Base-by-base conservation (phyloP, 148 eudicot genomes). In the Drosera capensis region DNA sequence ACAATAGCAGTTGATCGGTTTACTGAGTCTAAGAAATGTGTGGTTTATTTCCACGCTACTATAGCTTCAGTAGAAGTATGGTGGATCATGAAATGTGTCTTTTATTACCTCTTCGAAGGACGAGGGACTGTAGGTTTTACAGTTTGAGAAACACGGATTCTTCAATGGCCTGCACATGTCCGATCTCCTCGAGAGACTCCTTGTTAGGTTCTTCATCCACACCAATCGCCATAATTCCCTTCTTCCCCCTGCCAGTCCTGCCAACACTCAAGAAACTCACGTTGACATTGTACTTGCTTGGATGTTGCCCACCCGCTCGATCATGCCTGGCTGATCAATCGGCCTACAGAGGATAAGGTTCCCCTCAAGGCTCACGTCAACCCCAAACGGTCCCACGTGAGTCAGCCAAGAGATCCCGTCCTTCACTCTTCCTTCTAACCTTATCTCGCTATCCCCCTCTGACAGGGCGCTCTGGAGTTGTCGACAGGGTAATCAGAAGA, bases 171-270 rank as follows among this genome's bases (percentile, higher is more conserved):
- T 78, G 57, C 4, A 86, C 75, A 20, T 82, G 63, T 1, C 96
- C 96, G 16, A 86, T 86, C 63, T 69, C 69, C 52, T 67, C 66
- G 28, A 78, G 73, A 6, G 82, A 63, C 19, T 68, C 77, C 46
- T 49, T 61, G 5, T 64, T 62, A 1, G 96, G 94, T 48, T 73
- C 74, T 49, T 86, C 94, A 42, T 86, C 96, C 1, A 86, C 94
- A 19, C 88, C 96, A n/a, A 86, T 86, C 0, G 93, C 96, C 93
- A 86, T 86, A n/a, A 86, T 71, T 18, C 86, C 96, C 65, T 68
- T 71, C 29, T 51, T 66, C 57, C 80, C 59, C 49, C 63, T 67
- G 5, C 42, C 57, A 1, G 77, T 71, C 63, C 94, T 74, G n/a
- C 90, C 86, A 0, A 87, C 96, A 40, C 96, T 86, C 96, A 82